A percentile compares a stretch with the other conserved stretches of the same genome.
These are phyloP conservation scores for Trichosporon faecale DNA, from an alignment of 1,284 basidiomycete species.

Conservation along the genomic window DNA sequence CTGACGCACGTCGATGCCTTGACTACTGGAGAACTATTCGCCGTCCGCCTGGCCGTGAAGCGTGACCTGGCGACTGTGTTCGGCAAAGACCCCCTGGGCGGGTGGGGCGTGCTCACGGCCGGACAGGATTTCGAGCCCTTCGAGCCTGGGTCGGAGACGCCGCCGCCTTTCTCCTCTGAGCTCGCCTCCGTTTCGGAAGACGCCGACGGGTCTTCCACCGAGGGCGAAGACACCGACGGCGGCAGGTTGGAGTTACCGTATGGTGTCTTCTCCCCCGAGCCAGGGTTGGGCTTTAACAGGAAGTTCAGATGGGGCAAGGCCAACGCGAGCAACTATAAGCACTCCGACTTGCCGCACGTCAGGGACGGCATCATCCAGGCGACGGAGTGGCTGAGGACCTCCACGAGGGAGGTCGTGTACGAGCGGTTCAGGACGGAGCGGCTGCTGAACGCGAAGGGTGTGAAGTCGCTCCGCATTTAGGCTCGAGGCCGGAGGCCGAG, in stretches of 20 bases:
- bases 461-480: background rate
- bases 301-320: constrained; percentile 43
- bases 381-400: constrained; percentile 31
- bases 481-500: background rate
- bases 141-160: background rate
- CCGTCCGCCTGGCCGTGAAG: constrained; percentile 29
- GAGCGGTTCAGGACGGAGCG: constrained; percentile 47
- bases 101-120: constrained; percentile 19
- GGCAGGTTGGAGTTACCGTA: constrained; percentile 22
- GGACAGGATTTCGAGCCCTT: constrained; percentile 21
- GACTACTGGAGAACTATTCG: constrained; percentile 33
- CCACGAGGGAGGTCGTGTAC: constrained; percentile 45
- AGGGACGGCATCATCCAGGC: constrained; percentile 33
- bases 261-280: constrained; percentile 31
- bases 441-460: constrained; percentile 26
- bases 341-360: constrained; percentile 36
- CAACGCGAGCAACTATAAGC: constrained; percentile 30
- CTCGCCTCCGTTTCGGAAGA: constrained; percentile 14
- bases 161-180: background rate
- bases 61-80: constrained; percentile 32
- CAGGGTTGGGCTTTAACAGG: constrained; percentile 23
- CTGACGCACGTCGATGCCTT: constrained; percentile 41
- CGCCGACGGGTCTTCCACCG: constrained; percentile 19
- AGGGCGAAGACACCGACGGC: constrained; percentile 12
- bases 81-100: constrained; percentile 23